phyloP scores from a whole-genome alignment of 2,329 filamentous ascomycete species.

The Curvularia verruculosa region DNA sequence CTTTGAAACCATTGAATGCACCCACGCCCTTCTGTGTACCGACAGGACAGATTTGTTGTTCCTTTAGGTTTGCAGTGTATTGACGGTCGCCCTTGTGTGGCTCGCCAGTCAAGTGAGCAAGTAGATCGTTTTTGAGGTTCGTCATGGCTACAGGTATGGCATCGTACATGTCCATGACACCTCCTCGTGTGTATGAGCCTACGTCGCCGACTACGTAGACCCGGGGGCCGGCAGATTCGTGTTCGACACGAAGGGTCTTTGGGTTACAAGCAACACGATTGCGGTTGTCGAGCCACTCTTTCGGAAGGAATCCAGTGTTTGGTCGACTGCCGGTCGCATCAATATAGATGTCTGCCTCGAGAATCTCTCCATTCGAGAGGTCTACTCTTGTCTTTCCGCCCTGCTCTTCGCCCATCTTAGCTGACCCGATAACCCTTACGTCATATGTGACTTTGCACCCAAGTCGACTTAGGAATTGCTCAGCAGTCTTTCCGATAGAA shows the following conservation, averaged over 20 bases:
- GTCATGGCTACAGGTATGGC: slow-evolving; percentile 53
- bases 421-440: slow-evolving; percentile 41
- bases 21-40: slow-evolving; percentile 48
- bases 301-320: slow-evolving; percentile 61
- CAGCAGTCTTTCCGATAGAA: slow-evolving; percentile 54
- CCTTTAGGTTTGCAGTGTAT: slow-evolving; percentile 41
- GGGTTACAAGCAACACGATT: slow-evolving; percentile 59
- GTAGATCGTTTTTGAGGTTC: slow-evolving; percentile 57
- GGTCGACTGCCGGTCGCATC: slow-evolving; percentile 59
- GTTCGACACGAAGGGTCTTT: slow-evolving; percentile 54
- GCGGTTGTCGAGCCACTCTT: slow-evolving; percentile 55
- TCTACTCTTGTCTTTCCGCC: slow-evolving; percentile 53
- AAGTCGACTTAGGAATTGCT: slow-evolving; percentile 54
- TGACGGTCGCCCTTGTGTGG: slow-evolving; percentile 38
- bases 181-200: slow-evolving; percentile 53
- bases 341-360: slow-evolving; percentile 61
- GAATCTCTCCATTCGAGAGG: slow-evolving; percentile 54
- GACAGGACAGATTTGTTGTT: slow-evolving; percentile 46
- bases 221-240: slow-evolving; percentile 49
- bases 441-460: slow-evolving; percentile 56
- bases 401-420: slow-evolving; percentile 35
- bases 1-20: slow-evolving; percentile 45
- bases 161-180: slow-evolving; percentile 52
- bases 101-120: slow-evolving; percentile 38
- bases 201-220: slow-evolving; percentile 60